phyloP scores from a whole-genome alignment of 2,329 filamentous ascomycete genomes.

The Aspergillus sp. region DNA sequence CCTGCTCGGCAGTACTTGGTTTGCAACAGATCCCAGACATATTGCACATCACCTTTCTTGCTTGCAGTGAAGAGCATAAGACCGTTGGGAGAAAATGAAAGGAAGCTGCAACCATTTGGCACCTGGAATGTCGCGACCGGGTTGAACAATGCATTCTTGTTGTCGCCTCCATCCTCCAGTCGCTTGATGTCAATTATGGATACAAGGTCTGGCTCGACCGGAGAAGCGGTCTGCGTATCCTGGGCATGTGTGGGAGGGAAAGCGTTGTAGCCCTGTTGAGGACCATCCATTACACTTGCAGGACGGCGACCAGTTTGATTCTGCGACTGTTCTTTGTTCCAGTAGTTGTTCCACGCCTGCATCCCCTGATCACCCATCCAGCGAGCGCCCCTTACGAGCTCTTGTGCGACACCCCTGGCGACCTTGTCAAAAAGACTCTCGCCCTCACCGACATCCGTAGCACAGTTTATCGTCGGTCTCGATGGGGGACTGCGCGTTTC shows the following conservation, averaged over 20 bases:
- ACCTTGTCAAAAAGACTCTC: conserved; percentile 44
- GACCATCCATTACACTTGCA: conserved; percentile 20
- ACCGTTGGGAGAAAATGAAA: conserved; percentile 44
- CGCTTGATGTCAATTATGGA: conserved; percentile 41
- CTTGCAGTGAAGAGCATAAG: conserved; percentile 43
- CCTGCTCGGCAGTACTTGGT: conserved; percentile 36
- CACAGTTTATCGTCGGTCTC: conserved; percentile 37
- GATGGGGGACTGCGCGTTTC: conserved; percentile 37
- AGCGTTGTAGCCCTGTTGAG: conserved; percentile 26
- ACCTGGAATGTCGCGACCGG: conserved; percentile 42
- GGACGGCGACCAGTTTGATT: conserved; percentile 25
- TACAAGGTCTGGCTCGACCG: conserved; percentile 38
- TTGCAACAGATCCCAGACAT: conserved; percentile 47
- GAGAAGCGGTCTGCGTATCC: conserved; percentile 28
- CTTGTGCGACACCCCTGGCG: conserved; percentile 44
- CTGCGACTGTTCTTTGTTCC: conserved; percentile 38
- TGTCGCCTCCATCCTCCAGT: conserved; percentile 35
- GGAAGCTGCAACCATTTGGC: conserved; percentile 44
- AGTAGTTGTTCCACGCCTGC: conserved; percentile 46
- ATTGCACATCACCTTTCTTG: conserved; percentile 44
- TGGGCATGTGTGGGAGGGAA: conserved; percentile 43
- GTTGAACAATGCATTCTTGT: conserved; percentile 26
- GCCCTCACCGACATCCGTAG: conserved; percentile 41
- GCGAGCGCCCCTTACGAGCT: conserved; percentile 42
- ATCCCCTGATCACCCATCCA: conserved; percentile 46